Base-by-base conservation (phyloP, 768 basidiomycete genomes). In the Termitomyces sp. region DNA sequence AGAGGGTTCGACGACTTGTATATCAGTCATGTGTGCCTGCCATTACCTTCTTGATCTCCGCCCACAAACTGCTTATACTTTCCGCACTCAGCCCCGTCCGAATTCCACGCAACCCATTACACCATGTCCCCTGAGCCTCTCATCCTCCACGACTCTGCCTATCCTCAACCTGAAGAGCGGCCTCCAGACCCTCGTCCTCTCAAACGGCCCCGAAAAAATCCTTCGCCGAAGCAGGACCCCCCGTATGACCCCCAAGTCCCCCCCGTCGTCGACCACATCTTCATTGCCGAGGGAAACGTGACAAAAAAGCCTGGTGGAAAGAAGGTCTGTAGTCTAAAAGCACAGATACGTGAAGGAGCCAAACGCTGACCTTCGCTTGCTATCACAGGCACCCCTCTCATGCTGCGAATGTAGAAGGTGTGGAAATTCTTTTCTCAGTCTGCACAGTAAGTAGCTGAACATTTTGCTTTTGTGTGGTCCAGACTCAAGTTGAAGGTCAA, bases 321-420 rank as follows among this genome's bases (percentile, higher is more conserved):
- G 73, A 82, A 81, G 76, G 80, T 83, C 51, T 49, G 72, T 69
- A 54, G 50, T 17, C 9, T 56, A 60, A 15, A 47, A 59, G 47
- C 50, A 57, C 56, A 43, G 29, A 56, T 14, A 34, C 31, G 9
- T 43, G 17, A 45, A 38, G n/a, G 32, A 9, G 32, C 3, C 45
- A 55, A 45, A 63, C 64, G 9, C 43, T 52, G 51, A 63, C 20
- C 36, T 49, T 56, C 6, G 34, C 14, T 52, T 12, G 52, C 43
- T 54, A 25, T 57, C 50, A 4, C 52, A 83, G 81, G 73, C 82
- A 40, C 83, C 85, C 31, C 73, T 86, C 25, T 86, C 85, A 0
- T 87, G 85, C 62, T 85, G 84, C 64, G 85, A 86, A 72, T 87
- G 85, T 69, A 74, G 85, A 66, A 77, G 85, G 84, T 81, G 64